These are phyloP conservation scores for Coemansia brasiliensis DNA, from an alignment of 192 early-diverging fungal species.

Conservation along the genomic window DNA sequence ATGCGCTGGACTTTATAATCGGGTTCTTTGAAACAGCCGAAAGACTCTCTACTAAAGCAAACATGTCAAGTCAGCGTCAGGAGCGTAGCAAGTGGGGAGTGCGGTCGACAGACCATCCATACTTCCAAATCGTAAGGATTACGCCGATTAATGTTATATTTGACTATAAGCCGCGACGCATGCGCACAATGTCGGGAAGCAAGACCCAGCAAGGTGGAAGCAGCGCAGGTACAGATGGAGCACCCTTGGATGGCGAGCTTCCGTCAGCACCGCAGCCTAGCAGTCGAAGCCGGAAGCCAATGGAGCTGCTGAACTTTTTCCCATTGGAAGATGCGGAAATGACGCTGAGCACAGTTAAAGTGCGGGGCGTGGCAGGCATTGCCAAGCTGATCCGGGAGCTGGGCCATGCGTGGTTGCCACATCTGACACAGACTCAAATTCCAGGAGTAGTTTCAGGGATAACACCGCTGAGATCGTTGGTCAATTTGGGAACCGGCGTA, in stretches of 20 bases:
- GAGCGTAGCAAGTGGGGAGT: constrained; percentile 10
- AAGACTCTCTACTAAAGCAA: constrained; percentile 4
- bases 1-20: constrained; percentile 82
- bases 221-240: not conserved
- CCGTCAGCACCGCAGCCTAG: not conserved
- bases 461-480: constrained; percentile 81
- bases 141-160: constrained; percentile 79
- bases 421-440: constrained; percentile 89
- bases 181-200: constrained; percentile 60
- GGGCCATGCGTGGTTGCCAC: constrained; percentile 80
- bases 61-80: not conserved
- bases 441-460: constrained; percentile 88
- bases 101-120: constrained; percentile 26
- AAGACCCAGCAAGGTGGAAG: not conserved
- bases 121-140: constrained; percentile 66
- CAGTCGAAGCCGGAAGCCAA: constrained; percentile 14
- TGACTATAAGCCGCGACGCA: constrained; percentile 96
- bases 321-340: constrained; percentile 90
- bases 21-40: constrained; percentile 66
- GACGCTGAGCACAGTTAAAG: constrained; percentile 71
- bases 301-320: constrained; percentile 85
- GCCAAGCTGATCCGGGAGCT: constrained; percentile 66
- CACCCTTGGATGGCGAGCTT: not conserved
- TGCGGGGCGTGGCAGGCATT: constrained; percentile 78
- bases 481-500: constrained; percentile 87